Percentiles rank a stretch among this genome's conserved stretches.
Evolutionary conservation across 257 asterid species (phyloP).

Genomic region (Verbascum thapsus): DNA sequence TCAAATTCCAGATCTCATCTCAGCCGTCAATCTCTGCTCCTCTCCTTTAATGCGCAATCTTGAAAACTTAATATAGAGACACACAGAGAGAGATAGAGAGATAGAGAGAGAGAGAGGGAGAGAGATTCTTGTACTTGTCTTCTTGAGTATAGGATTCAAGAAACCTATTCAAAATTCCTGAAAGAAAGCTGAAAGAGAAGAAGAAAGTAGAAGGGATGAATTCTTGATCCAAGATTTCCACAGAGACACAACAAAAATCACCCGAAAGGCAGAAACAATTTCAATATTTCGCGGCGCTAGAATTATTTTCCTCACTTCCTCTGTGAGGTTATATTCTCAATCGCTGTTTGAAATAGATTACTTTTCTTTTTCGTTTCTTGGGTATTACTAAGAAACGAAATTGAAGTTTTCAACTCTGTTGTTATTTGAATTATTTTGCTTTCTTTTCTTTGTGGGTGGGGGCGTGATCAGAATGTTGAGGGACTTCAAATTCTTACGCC

Average conservation of each 20-base stretch:
- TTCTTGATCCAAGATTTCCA: slow-evolving; percentile 25
- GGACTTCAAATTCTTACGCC: slow-evolving; percentile 81
- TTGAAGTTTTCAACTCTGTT: not conserved
- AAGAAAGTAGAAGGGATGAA: slow-evolving; percentile 8
- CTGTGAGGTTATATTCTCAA: slow-evolving; percentile 52
- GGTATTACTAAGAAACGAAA: slow-evolving; percentile 15
- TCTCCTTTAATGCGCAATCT: slow-evolving; percentile 14
- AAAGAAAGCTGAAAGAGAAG: not conserved
- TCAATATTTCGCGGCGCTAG: slow-evolving; percentile 56
- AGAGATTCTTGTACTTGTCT: not conserved
- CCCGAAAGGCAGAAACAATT: slow-evolving; percentile 47
- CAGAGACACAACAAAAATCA: slow-evolving; percentile 17
- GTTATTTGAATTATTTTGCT: not conserved
- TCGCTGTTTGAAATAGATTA: not conserved
- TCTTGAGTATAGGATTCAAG: slow-evolving; percentile 12
- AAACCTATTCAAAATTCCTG: not conserved
- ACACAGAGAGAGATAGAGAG: slow-evolving; percentile 25
- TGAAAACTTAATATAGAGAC: slow-evolving; percentile 12
- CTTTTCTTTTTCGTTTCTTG: not conserved
- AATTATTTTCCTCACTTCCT: slow-evolving; percentile 58
- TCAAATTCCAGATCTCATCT: slow-evolving; percentile 44
- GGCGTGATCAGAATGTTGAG: slow-evolving; percentile 71
- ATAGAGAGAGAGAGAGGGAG: slow-evolving; percentile 2
- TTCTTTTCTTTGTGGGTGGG: slow-evolving; percentile 21
- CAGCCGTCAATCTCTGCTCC: slow-evolving; percentile 36